phyloP scores from a whole-genome alignment of 768 basidiomycete genomes.

The Amanita brunnescens region DNA sequence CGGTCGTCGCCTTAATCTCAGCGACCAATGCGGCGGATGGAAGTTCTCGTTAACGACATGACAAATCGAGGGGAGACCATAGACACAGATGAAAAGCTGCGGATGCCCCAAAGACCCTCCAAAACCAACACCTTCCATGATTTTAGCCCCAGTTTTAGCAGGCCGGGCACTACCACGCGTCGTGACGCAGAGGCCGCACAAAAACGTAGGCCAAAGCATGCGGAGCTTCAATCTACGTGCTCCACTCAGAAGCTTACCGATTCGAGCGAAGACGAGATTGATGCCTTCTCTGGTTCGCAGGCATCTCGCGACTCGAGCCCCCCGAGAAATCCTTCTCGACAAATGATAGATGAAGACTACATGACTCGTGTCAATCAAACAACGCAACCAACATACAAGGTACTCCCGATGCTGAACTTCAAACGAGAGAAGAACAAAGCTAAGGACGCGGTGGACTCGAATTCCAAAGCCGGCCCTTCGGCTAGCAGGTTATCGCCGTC shows the following conservation, averaged over 20 bases:
- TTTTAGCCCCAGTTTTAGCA: constrained; percentile 13
- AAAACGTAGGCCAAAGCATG: not conserved
- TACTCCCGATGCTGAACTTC: not conserved
- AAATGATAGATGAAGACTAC: not conserved
- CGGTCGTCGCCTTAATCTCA: not conserved
- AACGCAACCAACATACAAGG: not conserved
- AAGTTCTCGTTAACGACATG: not conserved
- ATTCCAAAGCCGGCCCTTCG: not conserved
- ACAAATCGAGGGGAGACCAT: not conserved
- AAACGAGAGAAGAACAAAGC: not conserved
- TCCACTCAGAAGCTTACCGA: not conserved
- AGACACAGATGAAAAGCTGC: not conserved
- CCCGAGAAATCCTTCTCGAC: not conserved
- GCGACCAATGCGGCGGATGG: not conserved
- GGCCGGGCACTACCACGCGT: not conserved
- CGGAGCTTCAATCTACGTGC: not conserved
- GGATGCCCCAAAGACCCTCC: not conserved
- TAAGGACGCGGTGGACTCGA: not conserved
- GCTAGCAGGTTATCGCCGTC: not conserved
- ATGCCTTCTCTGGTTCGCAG: not conserved
- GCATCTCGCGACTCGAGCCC: not conserved
- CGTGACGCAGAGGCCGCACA: not conserved
- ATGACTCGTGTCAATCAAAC: not conserved
- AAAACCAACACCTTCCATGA: constrained; percentile 9
- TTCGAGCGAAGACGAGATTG: constrained; percentile 6